These are phyloP conservation scores for Mallotus japonicus DNA, from an alignment of 441 rosid species.

Conservation along the genomic window DNA sequence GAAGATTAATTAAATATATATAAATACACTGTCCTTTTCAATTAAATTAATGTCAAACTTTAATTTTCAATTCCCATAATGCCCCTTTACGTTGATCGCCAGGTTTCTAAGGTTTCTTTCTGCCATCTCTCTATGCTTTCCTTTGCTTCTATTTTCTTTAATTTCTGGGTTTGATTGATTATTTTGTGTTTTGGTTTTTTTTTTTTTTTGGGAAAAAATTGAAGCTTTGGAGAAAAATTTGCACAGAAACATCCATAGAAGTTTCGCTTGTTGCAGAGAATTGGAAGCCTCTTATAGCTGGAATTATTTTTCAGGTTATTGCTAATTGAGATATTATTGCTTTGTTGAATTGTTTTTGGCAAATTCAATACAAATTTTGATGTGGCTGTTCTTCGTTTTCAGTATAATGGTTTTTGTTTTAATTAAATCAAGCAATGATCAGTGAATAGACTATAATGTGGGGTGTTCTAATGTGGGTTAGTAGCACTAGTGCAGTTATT, in stretches of 20 bases:
- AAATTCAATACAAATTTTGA: background rate
- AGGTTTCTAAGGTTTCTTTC: constrained; percentile 70
- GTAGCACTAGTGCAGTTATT: background rate
- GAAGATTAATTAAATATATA: background rate
- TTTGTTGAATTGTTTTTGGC: background rate
- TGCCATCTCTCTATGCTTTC: background rate
- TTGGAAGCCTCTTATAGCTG: constrained; percentile 83
- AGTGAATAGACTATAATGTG: too few species aligned
- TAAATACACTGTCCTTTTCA: background rate
- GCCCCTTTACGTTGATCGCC: constrained; percentile 87
- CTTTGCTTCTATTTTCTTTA: background rate
- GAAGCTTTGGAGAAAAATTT: constrained; percentile 84
- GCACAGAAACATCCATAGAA: constrained; percentile 67
- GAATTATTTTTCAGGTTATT: constrained; percentile 79
- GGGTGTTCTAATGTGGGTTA: background rate
- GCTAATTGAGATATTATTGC: background rate
- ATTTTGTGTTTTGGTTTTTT: background rate
- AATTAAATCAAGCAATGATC: too few species aligned
- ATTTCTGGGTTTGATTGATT: background rate
- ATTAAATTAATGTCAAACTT: constrained; percentile 17
- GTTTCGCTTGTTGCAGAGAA: constrained; percentile 67
- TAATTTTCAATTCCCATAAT: constrained; percentile 33
- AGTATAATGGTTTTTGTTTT: background rate
- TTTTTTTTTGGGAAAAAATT: constrained; percentile 9
- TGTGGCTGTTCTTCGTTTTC: background rate